Evolutionary conservation across 2,329 filamentous ascomycete genomes (phyloP), one percentile per base, ranked within the genome.

Genomic region (Pezizomycotina sp.): DNA sequence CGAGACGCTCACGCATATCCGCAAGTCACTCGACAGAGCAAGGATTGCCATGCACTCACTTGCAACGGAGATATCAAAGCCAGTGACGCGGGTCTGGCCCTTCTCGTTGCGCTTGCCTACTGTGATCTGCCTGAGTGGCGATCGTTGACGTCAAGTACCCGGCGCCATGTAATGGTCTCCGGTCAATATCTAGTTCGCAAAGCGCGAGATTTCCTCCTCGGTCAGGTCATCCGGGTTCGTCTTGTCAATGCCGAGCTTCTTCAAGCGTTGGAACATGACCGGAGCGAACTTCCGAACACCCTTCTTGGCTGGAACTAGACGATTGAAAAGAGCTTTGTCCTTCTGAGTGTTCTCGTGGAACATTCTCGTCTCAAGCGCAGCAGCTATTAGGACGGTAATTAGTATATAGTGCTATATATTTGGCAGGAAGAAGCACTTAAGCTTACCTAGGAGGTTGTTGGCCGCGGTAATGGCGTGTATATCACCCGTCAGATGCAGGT

Each of bases 11-110:
- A 40, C 89, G 74, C 74, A 98, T 79, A 53, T 98, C 89, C 20
- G 65, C 63, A 44, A 95, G 55, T 76, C 73, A 47, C 82, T 93
- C 62, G 82, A 91, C 48, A 98, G 70, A 6, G 89, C 89, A 38
- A 98, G 72, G 44, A 98, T 92, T 43, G 89, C 89, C 89, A 98
- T 98, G 57, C 83, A 92, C 59, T 95, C 89, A 57, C 80, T 91
- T 26, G 89, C 89, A 19, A 98, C 89, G 1, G 86, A 92, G 49
- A 98, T 98, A 55, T 98, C 89, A 53, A 98, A 98, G 27, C 81
- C 84, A 20, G 89, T 95, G 58, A 89, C 71, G 45, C 89, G 74
- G 16, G 72, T 78, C 50, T 82, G 73, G 9, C 84, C 84, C 62
- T 83, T 92, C 60, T 98, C 89, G 0, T 86, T 92, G 0, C 86